Evolutionary conservation across 257 asterid genomes (phyloP).

Genomic region (Craterostigma plantagineum): DNA sequence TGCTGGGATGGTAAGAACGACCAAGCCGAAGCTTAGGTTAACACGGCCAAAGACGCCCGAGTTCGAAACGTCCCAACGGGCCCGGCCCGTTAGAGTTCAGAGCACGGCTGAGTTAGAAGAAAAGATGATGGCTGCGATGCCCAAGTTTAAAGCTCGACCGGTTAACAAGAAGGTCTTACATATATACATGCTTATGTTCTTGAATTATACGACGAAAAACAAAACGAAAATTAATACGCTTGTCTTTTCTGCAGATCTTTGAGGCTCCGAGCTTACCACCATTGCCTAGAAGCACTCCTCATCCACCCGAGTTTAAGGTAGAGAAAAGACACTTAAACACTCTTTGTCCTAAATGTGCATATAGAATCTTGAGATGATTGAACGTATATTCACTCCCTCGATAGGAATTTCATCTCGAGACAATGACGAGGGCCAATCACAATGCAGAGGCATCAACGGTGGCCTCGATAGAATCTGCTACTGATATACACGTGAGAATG

Average conservation of each 20-base stretch:
- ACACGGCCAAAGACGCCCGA: constrained; percentile 92
- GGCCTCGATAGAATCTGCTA: constrained; percentile 43
- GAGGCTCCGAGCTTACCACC: constrained; percentile 47
- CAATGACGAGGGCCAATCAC: constrained; percentile 72
- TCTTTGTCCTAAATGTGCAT: no score
- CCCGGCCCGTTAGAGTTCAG: constrained; percentile 45
- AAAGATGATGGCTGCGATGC: constrained; percentile 86
- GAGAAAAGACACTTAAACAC: not conserved
- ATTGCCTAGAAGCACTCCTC: constrained; percentile 58
- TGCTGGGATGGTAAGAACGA: constrained; percentile 19
- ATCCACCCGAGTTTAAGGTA: constrained; percentile 80
- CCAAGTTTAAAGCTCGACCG: constrained; percentile 88
- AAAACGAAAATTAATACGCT: no score
- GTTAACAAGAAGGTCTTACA: constrained; percentile 74
- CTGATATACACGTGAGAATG: constrained; percentile 16
- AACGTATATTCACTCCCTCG: not conserved
- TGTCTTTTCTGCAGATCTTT: constrained; percentile 26
- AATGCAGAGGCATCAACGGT: constrained; percentile 52
- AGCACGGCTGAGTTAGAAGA: constrained; percentile 82
- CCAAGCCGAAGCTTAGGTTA: constrained; percentile 57
- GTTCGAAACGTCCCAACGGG: constrained; percentile 76
- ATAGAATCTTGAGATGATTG: no score
- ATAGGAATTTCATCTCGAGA: constrained; percentile 86
- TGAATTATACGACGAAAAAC: no score
- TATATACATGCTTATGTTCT: no score